Evolutionary conservation across 129 eudicot species (phyloP), one percentile per base, ranked within the genome.

Genomic region (Tagetes erecta): DNA sequence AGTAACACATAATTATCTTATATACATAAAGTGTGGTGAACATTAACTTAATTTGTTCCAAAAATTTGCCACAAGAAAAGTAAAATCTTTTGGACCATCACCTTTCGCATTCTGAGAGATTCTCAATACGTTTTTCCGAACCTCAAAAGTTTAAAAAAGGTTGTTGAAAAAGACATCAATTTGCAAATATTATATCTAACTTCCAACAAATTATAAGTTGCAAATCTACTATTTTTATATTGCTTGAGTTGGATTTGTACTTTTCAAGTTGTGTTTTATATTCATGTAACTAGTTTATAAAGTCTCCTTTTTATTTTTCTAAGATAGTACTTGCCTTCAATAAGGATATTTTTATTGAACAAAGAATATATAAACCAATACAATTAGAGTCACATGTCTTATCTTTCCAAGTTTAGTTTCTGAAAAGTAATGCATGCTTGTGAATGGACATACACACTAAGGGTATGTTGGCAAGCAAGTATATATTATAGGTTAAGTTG

Each of bases 41-140:
- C 59, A 52, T 3, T 20, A 27, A 56, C 62, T 56, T 20, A 20
- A 20, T 20, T 56, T 30, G 46, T 52, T 51, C 30, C 66, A 39
- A 33, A 51, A 51, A 75, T 6, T 12, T 51, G 8, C 52, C 41
- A 14, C 46, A 65, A 65, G 66, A 51, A 31, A 66, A 40, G 3
- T 39, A 52, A 34, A 52, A 42, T 67, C 46, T n/a, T 39, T 67
- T 76, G 68, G 74, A 67, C 74, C 80, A 75, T 75, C 34, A 60
- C 39, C 76, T 70, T 49, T 78, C 51, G 57, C 66, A 38, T 70
- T 71, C 45, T 52, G 71, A 70, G 53, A 78, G 82, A 78, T 78
- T 78, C 82, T 78, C 64, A 72, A 66, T 56, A 78, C 64, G 42
- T 69, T 78, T 78, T 70, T 49, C 65, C 65, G 77, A 71, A 70